Evolutionary conservation across 768 basidiomycete species (phyloP), one percentile per base, ranked within the genome.

Genomic region (Crassisporium funariophilum): DNA sequence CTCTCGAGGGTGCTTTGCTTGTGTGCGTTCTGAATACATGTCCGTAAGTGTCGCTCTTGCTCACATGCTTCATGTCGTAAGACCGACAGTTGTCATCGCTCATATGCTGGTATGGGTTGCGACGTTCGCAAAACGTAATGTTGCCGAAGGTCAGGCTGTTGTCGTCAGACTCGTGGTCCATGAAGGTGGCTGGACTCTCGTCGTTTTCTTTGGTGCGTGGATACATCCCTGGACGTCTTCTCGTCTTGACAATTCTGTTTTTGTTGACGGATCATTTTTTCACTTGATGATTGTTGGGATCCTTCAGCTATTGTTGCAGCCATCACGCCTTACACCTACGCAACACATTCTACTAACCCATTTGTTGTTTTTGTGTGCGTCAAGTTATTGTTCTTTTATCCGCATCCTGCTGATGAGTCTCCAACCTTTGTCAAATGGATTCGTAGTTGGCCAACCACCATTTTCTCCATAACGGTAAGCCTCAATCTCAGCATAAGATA

Each of bases 301-400:
- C 15, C 16, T 34, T 25, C 25, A 50, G 49, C 37, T n/a, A 44
- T 51, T 10, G 24, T 36, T 7, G 9, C 23, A 3, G 17, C 25
- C 11, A 41, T 47, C 16, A 41, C 45, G 27, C 37, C 47, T 20
- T 48, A 48, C 17, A 35, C 42, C 11, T 50, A 42, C 33, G 43
- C 29, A 2, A 33, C 38, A 5, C 49, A 24, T 15, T 39, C 43
- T 13, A 44, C 33, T 13, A 50, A 50, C 21, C 49, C 43, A 19
- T 25, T 45, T 10, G 45, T 50, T n/a, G 41, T 50, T 15, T 50
- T 50, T 41, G 49, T 44, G 49, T 45, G 15, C 9, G 49, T 35
- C n/a, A n/a, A n/a, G n/a, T n/a, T n/a, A n/a, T n/a, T n/a, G n/a
- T n/a, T n/a, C n/a, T n/a, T n/a, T n/a, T n/a, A n/a, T n/a, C n/a